Conservation (phyloP, 768 basidiomycete genomes). For the Harrya chromipes region DNA sequence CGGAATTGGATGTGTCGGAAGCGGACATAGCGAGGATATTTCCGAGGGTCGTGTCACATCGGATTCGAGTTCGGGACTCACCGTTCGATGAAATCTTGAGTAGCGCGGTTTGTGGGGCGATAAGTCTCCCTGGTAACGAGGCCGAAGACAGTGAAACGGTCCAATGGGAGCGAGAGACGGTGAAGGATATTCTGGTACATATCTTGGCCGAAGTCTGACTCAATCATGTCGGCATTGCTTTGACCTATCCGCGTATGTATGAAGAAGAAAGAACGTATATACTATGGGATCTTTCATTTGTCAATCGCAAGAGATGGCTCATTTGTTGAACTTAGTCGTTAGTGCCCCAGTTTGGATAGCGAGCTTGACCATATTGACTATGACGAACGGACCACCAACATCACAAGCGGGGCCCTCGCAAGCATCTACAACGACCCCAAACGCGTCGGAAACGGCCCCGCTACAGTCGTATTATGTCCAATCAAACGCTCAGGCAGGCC, state of each 20-base stretch:
- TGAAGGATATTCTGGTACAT: constrained; percentile 64
- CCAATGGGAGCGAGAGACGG: constrained; percentile 45
- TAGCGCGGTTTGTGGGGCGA: constrained; percentile 59
- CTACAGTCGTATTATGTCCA: constrained; percentile 16
- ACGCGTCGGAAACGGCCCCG: constrained; percentile 5
- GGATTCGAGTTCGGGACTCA: constrained; percentile 65
- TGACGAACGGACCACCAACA: constrained; percentile 41
- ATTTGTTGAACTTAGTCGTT: no score
- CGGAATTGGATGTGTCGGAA: constrained; percentile 61
- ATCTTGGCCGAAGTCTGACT: constrained; percentile 50
- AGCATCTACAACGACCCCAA: constrained; percentile 4
- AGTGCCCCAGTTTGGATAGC: constrained; percentile 5
- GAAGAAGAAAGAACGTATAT: no score
- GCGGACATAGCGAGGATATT: constrained; percentile 73
- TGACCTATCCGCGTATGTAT: no score
- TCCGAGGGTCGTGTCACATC: constrained; percentile 71
- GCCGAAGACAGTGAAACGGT: constrained; percentile 12
- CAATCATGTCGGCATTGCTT: no score
- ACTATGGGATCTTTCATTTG: no score
- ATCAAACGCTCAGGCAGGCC: constrained; percentile 10
- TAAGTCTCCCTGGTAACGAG: constrained; percentile 18
- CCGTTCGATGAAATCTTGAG: constrained; percentile 69
- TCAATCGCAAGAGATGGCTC: no score
- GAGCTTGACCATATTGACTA: constrained; percentile 10
- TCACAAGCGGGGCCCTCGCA: constrained; percentile 41